Evolutionary conservation across 768 basidiomycete genomes (phyloP).

Genomic region (Podaxis sp.): DNA sequence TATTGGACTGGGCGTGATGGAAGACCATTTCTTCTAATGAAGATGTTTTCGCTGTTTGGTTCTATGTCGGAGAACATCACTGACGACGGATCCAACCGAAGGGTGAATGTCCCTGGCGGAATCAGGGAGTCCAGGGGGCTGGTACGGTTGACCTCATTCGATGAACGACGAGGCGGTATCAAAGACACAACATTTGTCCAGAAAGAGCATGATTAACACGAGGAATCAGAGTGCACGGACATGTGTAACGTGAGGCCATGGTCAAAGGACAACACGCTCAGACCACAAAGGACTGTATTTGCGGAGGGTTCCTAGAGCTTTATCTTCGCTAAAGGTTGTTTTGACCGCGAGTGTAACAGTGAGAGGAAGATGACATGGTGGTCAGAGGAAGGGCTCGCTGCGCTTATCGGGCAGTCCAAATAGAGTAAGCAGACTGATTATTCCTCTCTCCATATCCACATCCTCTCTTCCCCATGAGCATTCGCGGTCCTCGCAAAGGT

Average conservation of each 20-base stretch:
- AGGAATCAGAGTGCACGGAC: background rate
- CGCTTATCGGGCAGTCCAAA: background rate
- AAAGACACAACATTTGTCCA: background rate
- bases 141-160: too few species aligned
- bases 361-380: background rate
- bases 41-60: too few species aligned
- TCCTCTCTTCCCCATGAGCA: conserved; percentile 32
- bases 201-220: background rate
- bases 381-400: background rate
- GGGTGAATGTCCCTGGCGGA: background rate
- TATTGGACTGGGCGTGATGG: background rate
- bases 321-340: background rate
- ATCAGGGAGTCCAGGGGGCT: background rate
- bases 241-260: background rate
- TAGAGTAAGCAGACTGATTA: background rate
- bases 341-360: background rate
- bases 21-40: too few species aligned
- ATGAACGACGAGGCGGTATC: background rate
- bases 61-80: too few species aligned
- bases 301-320: background rate
- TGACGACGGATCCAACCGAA: too few species aligned
- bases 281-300: background rate
- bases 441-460: background rate
- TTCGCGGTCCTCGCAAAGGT: conserved; percentile 68
- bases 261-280: background rate